These are phyloP conservation scores for Choricystis sp. DNA, from an alignment of 139 green algal species.

Conservation along the genomic window DNA sequence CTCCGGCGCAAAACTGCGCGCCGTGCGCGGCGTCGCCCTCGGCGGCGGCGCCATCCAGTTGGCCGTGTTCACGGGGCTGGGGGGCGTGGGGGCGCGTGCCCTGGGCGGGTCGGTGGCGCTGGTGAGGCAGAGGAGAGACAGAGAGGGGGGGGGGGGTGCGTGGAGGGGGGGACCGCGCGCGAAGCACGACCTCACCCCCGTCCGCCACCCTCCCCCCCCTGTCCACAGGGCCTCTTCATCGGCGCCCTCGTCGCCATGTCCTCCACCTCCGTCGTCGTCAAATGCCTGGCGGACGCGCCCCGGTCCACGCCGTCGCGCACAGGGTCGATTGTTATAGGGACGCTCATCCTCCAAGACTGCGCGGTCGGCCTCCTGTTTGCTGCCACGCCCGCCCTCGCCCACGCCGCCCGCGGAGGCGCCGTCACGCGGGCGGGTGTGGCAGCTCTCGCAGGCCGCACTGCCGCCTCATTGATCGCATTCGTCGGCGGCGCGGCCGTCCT, in stretches of 20 bases:
- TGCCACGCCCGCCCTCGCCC: conserved; percentile 66
- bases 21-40: conserved; percentile 67
- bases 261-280: conserved; percentile 73
- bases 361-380: conserved; percentile 88
- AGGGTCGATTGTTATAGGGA: conserved; percentile 85
- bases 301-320: conserved; percentile 27
- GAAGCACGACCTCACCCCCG: too few species aligned
- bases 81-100: conserved; percentile 1
- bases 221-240: conserved; percentile 68
- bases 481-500: conserved; percentile 20
- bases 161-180: too few species aligned
- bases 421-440: conserved; percentile 4
- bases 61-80: conserved; percentile 26
- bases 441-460: conserved; percentile 10
- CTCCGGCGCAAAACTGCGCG: conserved; percentile 53
- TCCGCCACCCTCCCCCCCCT: not conserved
- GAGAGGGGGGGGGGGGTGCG: too few species aligned
- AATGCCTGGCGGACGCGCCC: conserved; percentile 57
- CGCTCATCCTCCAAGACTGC: conserved; percentile 79
- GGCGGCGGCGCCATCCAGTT: conserved; percentile 35
- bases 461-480: conserved; percentile 15
- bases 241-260: conserved; percentile 76
- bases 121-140: too few species aligned
- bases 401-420: conserved; percentile 2
- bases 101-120: not conserved